These are phyloP conservation scores for Tetradesmus obliquus DNA, from an alignment of 139 green algal species.

Conservation along the genomic window DNA sequence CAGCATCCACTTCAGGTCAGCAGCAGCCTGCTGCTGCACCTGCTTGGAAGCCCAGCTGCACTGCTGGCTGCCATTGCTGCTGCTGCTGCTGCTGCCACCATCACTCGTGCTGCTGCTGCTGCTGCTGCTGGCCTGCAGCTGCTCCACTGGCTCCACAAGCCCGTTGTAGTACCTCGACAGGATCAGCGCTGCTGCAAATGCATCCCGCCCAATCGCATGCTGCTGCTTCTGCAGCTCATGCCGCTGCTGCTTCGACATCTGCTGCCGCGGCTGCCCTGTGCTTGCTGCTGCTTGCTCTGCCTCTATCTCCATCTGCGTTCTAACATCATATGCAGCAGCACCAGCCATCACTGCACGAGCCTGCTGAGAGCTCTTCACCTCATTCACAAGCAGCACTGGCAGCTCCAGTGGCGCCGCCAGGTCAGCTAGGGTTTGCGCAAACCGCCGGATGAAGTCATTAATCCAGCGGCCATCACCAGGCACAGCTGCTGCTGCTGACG, in stretches of 20 bases:
- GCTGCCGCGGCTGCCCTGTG: slow-evolving; percentile 11
- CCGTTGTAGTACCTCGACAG: slow-evolving; percentile 36
- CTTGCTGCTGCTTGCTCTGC: slow-evolving; percentile 25
- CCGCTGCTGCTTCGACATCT: neutral
- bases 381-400: slow-evolving; percentile 35
- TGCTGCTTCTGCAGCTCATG: slow-evolving; percentile 11
- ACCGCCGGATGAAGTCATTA: neutral
- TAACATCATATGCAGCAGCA: slow-evolving; percentile 22
- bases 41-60: neutral
- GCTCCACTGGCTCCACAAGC: neutral
- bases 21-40: slow-evolving; percentile 23
- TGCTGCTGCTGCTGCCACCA: neutral
- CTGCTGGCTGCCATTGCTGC: neutral
- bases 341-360: slow-evolving; percentile 32
- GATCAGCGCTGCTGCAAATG: slow-evolving; percentile 38
- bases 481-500: neutral
- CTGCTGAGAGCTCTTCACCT: slow-evolving; percentile 35
- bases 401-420: slow-evolving; percentile 20
- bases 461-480: neutral
- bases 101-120: neutral
- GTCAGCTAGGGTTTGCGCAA: slow-evolving; percentile 21
- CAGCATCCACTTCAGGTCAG: slow-evolving; percentile 12
- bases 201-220: neutral
- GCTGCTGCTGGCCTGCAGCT: neutral
- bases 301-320: neutral